Evolutionary conservation across 169 alveolate species (phyloP), one percentile per base, ranked within the genome.

Genomic region (Plasmodium coatneyi): DNA sequence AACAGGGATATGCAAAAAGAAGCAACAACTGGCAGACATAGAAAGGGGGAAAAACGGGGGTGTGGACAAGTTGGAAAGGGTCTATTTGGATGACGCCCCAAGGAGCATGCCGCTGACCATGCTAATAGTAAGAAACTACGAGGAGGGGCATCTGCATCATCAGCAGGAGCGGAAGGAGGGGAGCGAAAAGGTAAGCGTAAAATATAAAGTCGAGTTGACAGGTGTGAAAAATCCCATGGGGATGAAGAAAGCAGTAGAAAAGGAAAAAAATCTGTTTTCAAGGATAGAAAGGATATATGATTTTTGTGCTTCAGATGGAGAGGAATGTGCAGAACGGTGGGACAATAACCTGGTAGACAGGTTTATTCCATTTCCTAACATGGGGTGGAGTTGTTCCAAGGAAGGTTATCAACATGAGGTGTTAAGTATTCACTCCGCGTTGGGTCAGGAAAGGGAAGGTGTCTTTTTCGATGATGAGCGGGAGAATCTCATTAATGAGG

Each of bases 31-130:
- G 19, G 16, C 10, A 10, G 16, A 71, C 30, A 10, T 43, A 46
- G 49, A 3, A 3, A 71, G 34, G 72, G 22, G 25, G 46, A 39
- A 25, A 43, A 25, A 43, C 10, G 28, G 32, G n/a, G 74, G 32
- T 10, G 46, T 74, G 46, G 74, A 52, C 25, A 70, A 86, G 3
- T n/a, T 72, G 71, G 16, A 86, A 49, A 86, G 32, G 80, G 22
- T 86, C 41, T 70, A 86, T 49, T 16, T 86, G 39, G 86, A 86
- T 22, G 46, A 76, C 0, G 80, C 36, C 5, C 84, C 93, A 7
- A 74, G 22, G 16, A 86, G 82, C n/a, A 9, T 86, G n/a, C 93
- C 93, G 16, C 79, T 86, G 66, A 86, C 93, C 80, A 86, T 74
- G 93, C 41, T 86, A 76, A 76, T 86, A 34, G 66, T 86, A 76